Conservation (phyloP, 2,329 filamentous ascomycete species). For the Pseudofabraea citricarpa region DNA sequence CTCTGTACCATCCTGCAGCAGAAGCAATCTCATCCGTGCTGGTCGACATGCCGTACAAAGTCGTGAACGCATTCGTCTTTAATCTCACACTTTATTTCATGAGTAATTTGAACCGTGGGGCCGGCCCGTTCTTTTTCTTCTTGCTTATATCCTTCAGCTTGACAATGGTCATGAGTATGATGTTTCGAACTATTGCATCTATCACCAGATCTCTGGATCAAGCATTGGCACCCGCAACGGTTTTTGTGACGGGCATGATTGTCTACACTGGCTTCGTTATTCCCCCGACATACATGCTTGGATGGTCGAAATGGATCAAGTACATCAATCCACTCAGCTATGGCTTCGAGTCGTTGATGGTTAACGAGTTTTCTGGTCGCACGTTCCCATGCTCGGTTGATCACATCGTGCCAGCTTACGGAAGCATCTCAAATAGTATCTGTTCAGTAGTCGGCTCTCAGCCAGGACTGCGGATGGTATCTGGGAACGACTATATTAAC, state of each 20-base stretch:
- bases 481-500: conserved; percentile 52
- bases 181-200: conserved; percentile 71
- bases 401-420: not conserved
- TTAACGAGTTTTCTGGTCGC: conserved; percentile 62
- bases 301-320: conserved; percentile 78
- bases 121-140: conserved; percentile 81
- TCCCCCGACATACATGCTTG: conserved; percentile 55
- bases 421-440: conserved; percentile 11
- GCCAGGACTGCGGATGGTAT: conserved; percentile 44
- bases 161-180: conserved; percentile 66
- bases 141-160: conserved; percentile 10
- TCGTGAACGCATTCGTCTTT: conserved; percentile 68
- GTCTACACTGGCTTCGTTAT: conserved; percentile 34
- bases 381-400: not conserved
- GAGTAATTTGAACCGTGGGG: conserved; percentile 59
- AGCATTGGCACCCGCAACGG: conserved; percentile 53
- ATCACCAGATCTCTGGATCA: conserved; percentile 65
- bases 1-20: conserved; percentile 83
- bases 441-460: conserved; percentile 57
- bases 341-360: conserved; percentile 72
- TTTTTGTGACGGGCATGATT: conserved; percentile 32
- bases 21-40: conserved; percentile 84
- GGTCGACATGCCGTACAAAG: conserved; percentile 77
- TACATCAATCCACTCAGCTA: conserved; percentile 60
- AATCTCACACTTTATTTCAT: conserved; percentile 82